phyloP scores from a whole-genome alignment of 192 early-diverging fungal genomes.

The Coemansia guatemalensis region DNA sequence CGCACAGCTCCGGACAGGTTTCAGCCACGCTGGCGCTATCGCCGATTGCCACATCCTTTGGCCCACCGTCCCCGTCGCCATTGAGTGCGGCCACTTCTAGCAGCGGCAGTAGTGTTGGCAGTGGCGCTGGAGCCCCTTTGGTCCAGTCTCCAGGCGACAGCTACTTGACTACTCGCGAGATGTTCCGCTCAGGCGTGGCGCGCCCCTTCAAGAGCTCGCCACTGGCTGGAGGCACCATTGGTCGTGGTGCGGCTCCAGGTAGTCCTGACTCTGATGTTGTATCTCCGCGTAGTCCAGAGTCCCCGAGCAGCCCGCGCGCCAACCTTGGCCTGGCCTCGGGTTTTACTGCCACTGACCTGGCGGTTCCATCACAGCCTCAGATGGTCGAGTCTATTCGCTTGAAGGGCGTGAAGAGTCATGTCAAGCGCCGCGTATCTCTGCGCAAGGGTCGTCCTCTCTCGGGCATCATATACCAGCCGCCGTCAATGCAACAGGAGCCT shows the following conservation, averaged over 20 bases:
- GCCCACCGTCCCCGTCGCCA: slow-evolving; percentile 5
- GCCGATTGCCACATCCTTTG: slow-evolving; percentile 13
- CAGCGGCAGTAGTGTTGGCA: background rate
- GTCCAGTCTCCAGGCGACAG: background rate
- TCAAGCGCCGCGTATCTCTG: slow-evolving; percentile 46
- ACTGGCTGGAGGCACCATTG: slow-evolving; percentile 15
- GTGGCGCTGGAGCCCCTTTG: background rate
- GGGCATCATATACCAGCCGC: slow-evolving; percentile 31
- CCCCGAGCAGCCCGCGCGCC: slow-evolving; percentile 23
- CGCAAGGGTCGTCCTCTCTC: slow-evolving; percentile 49
- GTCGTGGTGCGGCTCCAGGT: slow-evolving; percentile 5
- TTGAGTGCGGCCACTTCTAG: background rate
- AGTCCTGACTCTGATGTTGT: slow-evolving; percentile 14
- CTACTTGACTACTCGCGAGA: slow-evolving; percentile 6
- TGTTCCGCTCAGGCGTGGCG: slow-evolving; percentile 8
- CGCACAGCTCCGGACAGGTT: slow-evolving; percentile 16
- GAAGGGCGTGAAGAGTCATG: slow-evolving; percentile 44
- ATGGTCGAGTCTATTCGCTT: slow-evolving; percentile 46
- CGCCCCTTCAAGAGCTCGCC: slow-evolving; percentile 36
- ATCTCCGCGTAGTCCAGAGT: slow-evolving; percentile 7
- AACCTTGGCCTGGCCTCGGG: slow-evolving; percentile 7
- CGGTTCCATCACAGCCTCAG: slow-evolving; percentile 26
- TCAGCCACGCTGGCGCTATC: slow-evolving; percentile 6
- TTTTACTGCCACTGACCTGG: slow-evolving; percentile 25
- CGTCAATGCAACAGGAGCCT: background rate